Conservation (phyloP, 2,329 filamentous ascomycete species). For the Clonostachys byssicola region DNA sequence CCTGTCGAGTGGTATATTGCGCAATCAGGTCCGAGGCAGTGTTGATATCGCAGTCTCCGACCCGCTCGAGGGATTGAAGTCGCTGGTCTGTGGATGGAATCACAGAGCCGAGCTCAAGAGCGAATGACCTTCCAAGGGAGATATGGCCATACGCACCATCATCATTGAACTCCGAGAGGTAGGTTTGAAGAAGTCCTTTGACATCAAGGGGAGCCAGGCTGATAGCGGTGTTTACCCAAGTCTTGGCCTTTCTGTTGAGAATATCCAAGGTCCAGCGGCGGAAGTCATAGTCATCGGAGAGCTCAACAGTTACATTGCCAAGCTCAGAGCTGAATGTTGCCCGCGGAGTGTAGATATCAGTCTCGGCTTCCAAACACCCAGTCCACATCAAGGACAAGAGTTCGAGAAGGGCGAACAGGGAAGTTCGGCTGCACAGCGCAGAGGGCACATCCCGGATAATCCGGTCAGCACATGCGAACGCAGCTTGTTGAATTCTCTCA, state of each 20-base stretch:
- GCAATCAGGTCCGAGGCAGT: constrained; percentile 94
- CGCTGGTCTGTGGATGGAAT: constrained; percentile 86
- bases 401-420: constrained; percentile 89
- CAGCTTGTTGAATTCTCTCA: constrained; percentile 83
- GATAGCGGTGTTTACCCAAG: constrained; percentile 78
- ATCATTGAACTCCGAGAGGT: constrained; percentile 91
- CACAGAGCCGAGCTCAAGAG: constrained; percentile 82
- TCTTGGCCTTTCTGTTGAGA: constrained; percentile 71
- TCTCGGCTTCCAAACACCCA: constrained; percentile 89
- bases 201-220: constrained; percentile 87
- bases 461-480: constrained; percentile 76
- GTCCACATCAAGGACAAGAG: constrained; percentile 92
- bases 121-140: constrained; percentile 89
- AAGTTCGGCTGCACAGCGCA: constrained; percentile 82
- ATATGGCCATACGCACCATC: constrained; percentile 88
- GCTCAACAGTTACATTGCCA: constrained; percentile 75
- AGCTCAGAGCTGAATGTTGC: constrained; percentile 74
- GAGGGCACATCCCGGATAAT: constrained; percentile 85
- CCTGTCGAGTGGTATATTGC: constrained; percentile 94
- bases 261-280: constrained; percentile 74
- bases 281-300: constrained; percentile 90
- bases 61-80: constrained; percentile 73
- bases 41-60: constrained; percentile 74
- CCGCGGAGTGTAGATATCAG: constrained; percentile 86
- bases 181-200: constrained; percentile 93